Percentiles rank a stretch among this genome's conserved stretches.
phyloP scores from a whole-genome alignment of 495 filamentous ascomycete genomes.

The Neurospora cerealis region DNA sequence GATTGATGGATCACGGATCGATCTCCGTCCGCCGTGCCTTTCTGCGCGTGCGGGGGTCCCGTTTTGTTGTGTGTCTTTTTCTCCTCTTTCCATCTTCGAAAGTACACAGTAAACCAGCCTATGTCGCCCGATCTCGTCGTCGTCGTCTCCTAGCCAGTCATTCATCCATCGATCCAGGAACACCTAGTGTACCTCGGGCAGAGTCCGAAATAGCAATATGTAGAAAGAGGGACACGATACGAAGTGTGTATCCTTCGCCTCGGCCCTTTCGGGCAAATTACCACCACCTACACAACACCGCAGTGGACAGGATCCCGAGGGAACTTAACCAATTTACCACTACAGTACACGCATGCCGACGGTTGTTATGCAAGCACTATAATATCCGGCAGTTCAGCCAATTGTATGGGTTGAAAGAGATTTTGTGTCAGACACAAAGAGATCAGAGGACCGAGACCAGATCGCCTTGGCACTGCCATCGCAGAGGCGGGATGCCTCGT shows the following conservation, averaged over 20 bases:
- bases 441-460: not conserved
- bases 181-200: not conserved
- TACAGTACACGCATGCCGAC: not conserved
- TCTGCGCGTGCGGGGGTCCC: not conserved
- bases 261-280: not conserved
- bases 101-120: not conserved
- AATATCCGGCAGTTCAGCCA: not conserved
- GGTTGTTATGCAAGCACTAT: not conserved
- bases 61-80: not conserved
- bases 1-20: not conserved
- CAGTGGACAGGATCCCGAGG: not conserved
- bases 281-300: not conserved
- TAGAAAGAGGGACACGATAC: not conserved
- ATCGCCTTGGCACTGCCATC: not conserved
- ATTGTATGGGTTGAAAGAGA: not conserved
- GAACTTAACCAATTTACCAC: not conserved
- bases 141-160: not conserved
- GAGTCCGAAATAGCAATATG: not conserved
- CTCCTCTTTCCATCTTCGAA: not conserved
- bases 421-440: not conserved
- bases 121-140: not conserved
- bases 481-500: not conserved
- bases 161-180: not conserved
- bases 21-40: not conserved
- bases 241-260: not conserved